These are phyloP conservation scores for Stephania cephalantha DNA, from an alignment of 164 flowering plant genomes.

Conservation along the genomic window DNA sequence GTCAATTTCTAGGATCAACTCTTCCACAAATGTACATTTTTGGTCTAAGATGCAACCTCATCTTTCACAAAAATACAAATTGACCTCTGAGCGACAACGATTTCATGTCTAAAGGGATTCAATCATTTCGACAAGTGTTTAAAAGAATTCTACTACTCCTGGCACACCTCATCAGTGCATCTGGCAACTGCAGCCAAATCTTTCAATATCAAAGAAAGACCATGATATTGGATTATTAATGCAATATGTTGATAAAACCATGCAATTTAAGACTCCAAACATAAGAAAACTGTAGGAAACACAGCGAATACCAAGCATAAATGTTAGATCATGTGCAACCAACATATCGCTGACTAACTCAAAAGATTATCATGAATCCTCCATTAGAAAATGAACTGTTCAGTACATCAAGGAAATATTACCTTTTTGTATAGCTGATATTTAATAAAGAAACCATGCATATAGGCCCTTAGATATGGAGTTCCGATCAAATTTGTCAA, in stretches of 20 bases:
- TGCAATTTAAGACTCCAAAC: neutral
- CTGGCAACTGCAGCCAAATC: conserved; percentile 2
- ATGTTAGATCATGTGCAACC: neutral
- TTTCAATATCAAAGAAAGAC: neutral
- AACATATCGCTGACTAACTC: neutral
- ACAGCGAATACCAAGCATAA: neutral
- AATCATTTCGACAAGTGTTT: neutral
- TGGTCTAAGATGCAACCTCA: neutral
- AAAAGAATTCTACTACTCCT: neutral
- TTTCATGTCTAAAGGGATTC: neutral
- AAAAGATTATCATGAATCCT: neutral
- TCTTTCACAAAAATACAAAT: neutral
- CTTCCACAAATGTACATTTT: neutral
- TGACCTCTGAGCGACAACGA: neutral
- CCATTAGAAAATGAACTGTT: neutral
- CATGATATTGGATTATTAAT: neutral
- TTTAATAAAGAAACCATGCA: conserved; percentile 91
- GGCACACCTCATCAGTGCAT: neutral
- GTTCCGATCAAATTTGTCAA: conserved; percentile 73
- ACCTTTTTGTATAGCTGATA: conserved; percentile 71
- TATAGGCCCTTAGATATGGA: conserved; percentile 64
- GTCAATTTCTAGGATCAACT: neutral
- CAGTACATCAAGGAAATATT: conserved; percentile 6
- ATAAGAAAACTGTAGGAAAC: neutral
- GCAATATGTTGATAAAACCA: neutral